phyloP scores from a whole-genome alignment of 345 rosid species.

The Odontarrhena argentea region DNA sequence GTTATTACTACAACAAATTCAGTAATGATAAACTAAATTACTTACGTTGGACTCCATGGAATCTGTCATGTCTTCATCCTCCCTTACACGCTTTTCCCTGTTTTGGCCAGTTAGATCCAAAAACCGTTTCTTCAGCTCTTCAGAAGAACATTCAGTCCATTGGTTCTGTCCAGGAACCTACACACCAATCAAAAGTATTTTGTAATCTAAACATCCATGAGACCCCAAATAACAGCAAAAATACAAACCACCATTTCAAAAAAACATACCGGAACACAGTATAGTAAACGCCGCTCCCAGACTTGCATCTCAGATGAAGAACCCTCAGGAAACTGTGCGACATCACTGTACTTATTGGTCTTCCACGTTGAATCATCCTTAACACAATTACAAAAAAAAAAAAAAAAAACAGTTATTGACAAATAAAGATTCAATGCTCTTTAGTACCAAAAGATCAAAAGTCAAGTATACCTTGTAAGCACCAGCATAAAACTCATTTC shows the following conservation, averaged over 20 bases:
- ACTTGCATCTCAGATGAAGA: slow-evolving; percentile 56
- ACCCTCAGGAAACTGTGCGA: slow-evolving; percentile 56
- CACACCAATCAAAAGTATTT: slow-evolving; percentile 16
- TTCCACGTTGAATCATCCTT: slow-evolving; percentile 83
- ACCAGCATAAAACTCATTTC: slow-evolving; percentile 93
- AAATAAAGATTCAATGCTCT: background rate
- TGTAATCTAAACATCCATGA: background rate
- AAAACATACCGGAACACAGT: slow-evolving; percentile 75
- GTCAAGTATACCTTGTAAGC: slow-evolving; percentile 60
- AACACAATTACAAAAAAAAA: background rate
- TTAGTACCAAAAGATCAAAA: background rate
- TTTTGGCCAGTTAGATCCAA: slow-evolving; percentile 47
- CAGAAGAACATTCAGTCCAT: slow-evolving; percentile 67
- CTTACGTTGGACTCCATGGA: slow-evolving; percentile 49
- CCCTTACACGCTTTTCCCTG: slow-evolving; percentile 75
- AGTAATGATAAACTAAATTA: slow-evolving; percentile 5
- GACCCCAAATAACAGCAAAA: background rate
- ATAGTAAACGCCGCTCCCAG: slow-evolving; percentile 89
- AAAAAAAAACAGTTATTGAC: slow-evolving; percentile 3
- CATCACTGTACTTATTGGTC: slow-evolving; percentile 80
- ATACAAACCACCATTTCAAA: background rate
- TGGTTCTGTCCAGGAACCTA: slow-evolving; percentile 84
- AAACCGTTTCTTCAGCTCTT: slow-evolving; percentile 32
- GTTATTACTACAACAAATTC: background rate
- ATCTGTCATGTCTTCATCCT: slow-evolving; percentile 57